Evolutionary conservation across 352 stramenopile genomes (phyloP).

Genomic region (Pythium graminicola): DNA sequence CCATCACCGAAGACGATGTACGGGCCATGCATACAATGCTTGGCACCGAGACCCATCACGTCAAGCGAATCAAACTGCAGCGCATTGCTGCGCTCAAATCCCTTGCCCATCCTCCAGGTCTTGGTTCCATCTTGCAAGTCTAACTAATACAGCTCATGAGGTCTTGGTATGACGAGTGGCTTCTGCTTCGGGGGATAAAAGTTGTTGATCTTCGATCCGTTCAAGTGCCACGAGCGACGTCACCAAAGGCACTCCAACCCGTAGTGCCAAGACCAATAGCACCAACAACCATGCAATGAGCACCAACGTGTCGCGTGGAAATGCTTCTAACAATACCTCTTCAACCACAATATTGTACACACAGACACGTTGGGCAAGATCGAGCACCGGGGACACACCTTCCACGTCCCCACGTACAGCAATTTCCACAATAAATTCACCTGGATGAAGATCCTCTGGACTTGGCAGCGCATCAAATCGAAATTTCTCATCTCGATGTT

Average conservation of each 20-base stretch:
- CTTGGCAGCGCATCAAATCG: slow-evolving; percentile 21
- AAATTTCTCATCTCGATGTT: slow-evolving; percentile 21
- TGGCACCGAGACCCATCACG: slow-evolving; percentile 29
- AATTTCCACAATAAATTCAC: slow-evolving; percentile 25
- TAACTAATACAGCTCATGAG: slow-evolving; percentile 14
- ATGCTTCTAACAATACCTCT: slow-evolving; percentile 50
- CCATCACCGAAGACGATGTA: slow-evolving; percentile 34
- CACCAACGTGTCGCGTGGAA: slow-evolving; percentile 45
- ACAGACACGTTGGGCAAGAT: slow-evolving; percentile 36
- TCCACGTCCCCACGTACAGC: slow-evolving; percentile 39
- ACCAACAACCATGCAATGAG: slow-evolving; percentile 52
- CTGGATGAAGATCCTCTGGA: slow-evolving; percentile 5
- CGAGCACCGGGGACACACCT: slow-evolving; percentile 36
- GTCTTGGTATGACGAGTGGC: slow-evolving; percentile 23
- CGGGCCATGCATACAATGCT: slow-evolving; percentile 33
- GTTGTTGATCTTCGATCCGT: slow-evolving; percentile 34
- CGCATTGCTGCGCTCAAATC: slow-evolving; percentile 30
- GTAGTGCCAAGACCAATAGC: slow-evolving; percentile 29
- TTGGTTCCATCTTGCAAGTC: slow-evolving; percentile 24
- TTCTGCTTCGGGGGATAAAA: too few species aligned
- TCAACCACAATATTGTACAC: slow-evolving; percentile 74
- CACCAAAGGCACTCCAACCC: slow-evolving; percentile 42
- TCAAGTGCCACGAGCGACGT: slow-evolving; percentile 45
- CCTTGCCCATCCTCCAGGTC: slow-evolving; percentile 7
- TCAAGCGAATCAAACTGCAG: slow-evolving; percentile 63